Evolutionary conservation across 176 grass and related monocot species (phyloP).

Genomic region (Phragmites australis): DNA sequence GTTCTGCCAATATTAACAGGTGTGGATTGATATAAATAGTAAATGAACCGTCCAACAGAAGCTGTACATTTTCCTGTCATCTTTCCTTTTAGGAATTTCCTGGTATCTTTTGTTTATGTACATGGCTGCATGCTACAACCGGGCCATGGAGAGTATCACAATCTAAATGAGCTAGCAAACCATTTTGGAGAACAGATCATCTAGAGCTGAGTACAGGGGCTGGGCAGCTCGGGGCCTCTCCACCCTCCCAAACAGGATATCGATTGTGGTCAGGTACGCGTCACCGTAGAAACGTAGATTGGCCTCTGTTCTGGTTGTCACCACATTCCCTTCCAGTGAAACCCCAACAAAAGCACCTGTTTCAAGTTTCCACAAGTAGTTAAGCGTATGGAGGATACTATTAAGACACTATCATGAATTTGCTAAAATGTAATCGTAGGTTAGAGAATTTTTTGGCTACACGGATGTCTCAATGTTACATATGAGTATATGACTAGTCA

Average conservation of each 20-base stretch:
- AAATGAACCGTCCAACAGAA: slow-evolving; percentile 24
- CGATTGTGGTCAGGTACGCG: slow-evolving; percentile 69
- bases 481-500: background rate
- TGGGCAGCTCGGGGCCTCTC: slow-evolving; percentile 70
- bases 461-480: background rate
- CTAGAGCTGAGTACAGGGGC: slow-evolving; percentile 66
- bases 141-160: background rate
- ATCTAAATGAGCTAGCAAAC: slow-evolving; percentile 20
- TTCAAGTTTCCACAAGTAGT: background rate
- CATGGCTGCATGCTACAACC: slow-evolving; percentile 7
- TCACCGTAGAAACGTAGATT: slow-evolving; percentile 89
- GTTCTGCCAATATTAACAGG: slow-evolving; percentile 41
- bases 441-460: background rate
- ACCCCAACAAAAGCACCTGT: slow-evolving; percentile 90
- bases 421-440: background rate
- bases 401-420: background rate
- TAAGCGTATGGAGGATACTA: background rate
- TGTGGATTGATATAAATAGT: background rate
- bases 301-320: slow-evolving; percentile 68
- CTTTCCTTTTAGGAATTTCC: slow-evolving; percentile 11
- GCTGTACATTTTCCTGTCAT: slow-evolving; percentile 26
- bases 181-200: slow-evolving; percentile 66
- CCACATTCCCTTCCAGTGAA: slow-evolving; percentile 85
- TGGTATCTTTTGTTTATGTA: slow-evolving; percentile 38
- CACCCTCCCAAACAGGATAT: slow-evolving; percentile 81